These are phyloP conservation scores for Suillus ampliporus DNA, from an alignment of 768 basidiomycete genomes.

Conservation along the genomic window DNA sequence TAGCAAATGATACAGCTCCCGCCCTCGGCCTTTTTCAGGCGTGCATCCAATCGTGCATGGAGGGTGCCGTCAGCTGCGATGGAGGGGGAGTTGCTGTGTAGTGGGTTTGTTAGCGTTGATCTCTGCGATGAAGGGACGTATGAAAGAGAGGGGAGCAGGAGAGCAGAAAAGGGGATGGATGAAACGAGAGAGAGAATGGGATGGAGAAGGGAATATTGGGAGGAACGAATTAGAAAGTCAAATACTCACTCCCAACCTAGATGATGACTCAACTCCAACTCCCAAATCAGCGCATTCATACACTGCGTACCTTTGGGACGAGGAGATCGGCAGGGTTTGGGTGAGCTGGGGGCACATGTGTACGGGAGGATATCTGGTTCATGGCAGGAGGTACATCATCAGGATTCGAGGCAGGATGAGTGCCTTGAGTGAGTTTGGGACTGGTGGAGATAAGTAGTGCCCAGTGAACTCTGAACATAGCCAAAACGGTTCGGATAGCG, in stretches of 20 bases:
- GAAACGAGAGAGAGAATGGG: too few relatives aligned
- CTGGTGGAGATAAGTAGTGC: too few relatives aligned
- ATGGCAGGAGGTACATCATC: too few relatives aligned
- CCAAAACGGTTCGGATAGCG: too few relatives aligned
- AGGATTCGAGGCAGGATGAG: too few relatives aligned
- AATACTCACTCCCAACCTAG: slow-evolving; percentile 57
- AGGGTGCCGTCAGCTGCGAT: slow-evolving; percentile 52
- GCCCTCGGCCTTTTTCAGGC: slow-evolving; percentile 42
- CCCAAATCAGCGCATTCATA: slow-evolving; percentile 40
- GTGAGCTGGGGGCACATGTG: too few relatives aligned
- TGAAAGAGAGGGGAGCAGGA: background rate
- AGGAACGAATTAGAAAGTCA: too few relatives aligned
- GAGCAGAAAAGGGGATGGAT: too few relatives aligned
- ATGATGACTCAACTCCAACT: slow-evolving; percentile 44
- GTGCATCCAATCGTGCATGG: slow-evolving; percentile 51
- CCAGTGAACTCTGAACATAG: too few relatives aligned
- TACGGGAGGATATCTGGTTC: too few relatives aligned
- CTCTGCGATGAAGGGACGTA: background rate
- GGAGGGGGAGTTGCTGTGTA: slow-evolving; percentile 51
- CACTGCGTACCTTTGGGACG: slow-evolving; percentile 13
- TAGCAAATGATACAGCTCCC: slow-evolving; percentile 52
- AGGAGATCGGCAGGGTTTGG: background rate
- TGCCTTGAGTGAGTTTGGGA: too few relatives aligned
- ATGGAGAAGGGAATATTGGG: too few relatives aligned
- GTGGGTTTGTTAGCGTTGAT: background rate